Base-by-base conservation (phyloP, 2,329 filamentous ascomycete genomes). In the Sclerotinia nivalis region DNA sequence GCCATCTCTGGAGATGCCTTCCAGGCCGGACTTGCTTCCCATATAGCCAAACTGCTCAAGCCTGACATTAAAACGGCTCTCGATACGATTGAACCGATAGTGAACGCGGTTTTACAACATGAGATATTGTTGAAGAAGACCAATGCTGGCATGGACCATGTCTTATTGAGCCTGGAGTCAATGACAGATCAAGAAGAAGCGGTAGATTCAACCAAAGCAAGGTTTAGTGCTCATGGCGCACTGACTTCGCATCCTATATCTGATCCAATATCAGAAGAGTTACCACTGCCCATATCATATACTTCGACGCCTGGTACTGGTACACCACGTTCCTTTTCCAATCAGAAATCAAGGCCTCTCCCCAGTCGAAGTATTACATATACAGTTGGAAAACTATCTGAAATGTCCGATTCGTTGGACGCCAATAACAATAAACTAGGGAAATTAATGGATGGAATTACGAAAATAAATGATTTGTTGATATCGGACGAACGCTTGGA, bases 31-130 rank as follows among this genome's bases (percentile, higher is more conserved):
- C 77, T 78, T 58, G 77, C 77, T 12, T 73, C 73, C 13, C 76
- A 78, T 56, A 69, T 78, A 37, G 77, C 77, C 3, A 71, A 73
- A 47, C 58, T 78, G 25, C 74, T 78, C 18, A 76, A 78, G 58
- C 77, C 77, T 10, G 74, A 75, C 0, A 78, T 78, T 47, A 78
- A 76, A 65, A 71, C 72, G 37, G 77, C 77, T 15, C 69, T 78
- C 13, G 77, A 78, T 68, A 78, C 77, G 2, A 74, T 78, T 40
- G 77, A 78, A 47, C 77, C 77, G 13, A 71, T 78, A 37, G 76
- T 78, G 22, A 76, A 78, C 71, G 74, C 77, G 4, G 77, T 78
- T n/a, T 77, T 78, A 59, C 69, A 72, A 4, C 77, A 78, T 70
- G 76, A 78, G 61, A 52, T 77, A 18, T 70, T 78, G 12, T 68